Base-by-base conservation (phyloP, 2,329 filamentous ascomycete species). In the Arthroderma uncinatum region DNA sequence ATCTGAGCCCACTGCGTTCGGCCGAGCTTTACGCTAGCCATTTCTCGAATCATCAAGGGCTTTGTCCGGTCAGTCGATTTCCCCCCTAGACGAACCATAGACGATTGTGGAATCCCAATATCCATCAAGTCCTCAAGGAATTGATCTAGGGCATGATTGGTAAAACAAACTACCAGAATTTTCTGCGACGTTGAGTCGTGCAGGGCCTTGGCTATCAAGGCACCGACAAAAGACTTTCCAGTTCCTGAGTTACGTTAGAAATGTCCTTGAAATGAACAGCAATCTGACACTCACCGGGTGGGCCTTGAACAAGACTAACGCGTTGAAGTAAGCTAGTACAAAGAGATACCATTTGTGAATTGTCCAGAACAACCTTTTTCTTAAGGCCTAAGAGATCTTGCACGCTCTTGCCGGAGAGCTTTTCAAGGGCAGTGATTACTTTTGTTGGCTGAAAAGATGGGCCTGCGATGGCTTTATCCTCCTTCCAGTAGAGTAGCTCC, bases 191-290 rank as follows among this genome's bases (percentile, higher is more conserved):
- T 81, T 4, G 74, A 63, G 0, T 79, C 65, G 19, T 82, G 69
- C 0, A 90, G 64, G 0, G 75, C 67, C 55, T 83, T 82, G 0
- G 81, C 78, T 0, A 84, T 72, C 1, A 86, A 70, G 0, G 85
- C 82, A 0, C 87, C 87, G 2, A 88, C 78, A 60, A 87, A 87
- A 0, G 85, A 88, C 62, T 91, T 91, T 0, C 87, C 87, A 0
- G 85, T 90, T 0, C 84, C 83, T 83, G 52, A 9, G 21, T 33
- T 52, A 8, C 3, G 25, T 53, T 53, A 53, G 48, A 53, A 34
- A 10, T 8, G 36, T 8, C 30, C 12, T 30, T 21, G 30, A 4
- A 10, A 48, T 54, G 59, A 82, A 78, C 0, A n/a, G 36, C 36
- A 48, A 5, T 21, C 12, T 19, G 36, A 16, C n/a, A 39, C 71